A percentile compares a stretch with the other conserved stretches of the same genome.
Conservation (phyloP, 108 stramenopile genomes). For the Pseudonitzschia multistriata region DNA sequence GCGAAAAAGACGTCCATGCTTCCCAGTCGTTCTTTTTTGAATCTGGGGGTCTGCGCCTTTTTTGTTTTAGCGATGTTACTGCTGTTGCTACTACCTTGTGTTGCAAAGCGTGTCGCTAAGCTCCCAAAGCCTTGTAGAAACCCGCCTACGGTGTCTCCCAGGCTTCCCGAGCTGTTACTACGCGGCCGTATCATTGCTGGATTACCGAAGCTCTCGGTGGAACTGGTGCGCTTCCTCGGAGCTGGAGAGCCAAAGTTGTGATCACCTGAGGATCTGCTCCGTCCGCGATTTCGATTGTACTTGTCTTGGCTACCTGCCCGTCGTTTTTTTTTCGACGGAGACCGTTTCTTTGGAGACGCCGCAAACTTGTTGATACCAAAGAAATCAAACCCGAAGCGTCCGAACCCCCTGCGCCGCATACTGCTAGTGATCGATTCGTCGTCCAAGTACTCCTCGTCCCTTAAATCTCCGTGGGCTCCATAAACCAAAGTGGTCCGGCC, state of each 20-base stretch:
- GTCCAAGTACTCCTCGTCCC: constrained; percentile 3
- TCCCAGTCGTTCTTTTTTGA: constrained; percentile 27
- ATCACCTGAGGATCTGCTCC: neutral
- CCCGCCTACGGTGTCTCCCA: neutral
- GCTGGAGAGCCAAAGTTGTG: neutral
- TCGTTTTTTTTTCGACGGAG: neutral
- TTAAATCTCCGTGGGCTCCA: neutral
- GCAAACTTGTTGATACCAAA: constrained; percentile 11
- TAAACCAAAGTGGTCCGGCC: neutral
- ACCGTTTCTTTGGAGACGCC: neutral
- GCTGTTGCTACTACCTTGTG: no score
- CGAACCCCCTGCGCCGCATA: neutral
- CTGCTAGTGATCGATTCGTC: neutral
- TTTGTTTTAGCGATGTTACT: no score
- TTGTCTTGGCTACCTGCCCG: no score
- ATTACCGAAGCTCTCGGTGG: constrained; percentile 4
- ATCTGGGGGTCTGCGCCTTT: neutral
- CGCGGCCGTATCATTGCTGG: neutral
- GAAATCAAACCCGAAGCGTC: constrained; percentile 19
- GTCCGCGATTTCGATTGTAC: neutral
- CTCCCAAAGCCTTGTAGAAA: neutral
- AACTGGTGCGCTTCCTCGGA: neutral
- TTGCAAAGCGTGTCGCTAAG: no score
- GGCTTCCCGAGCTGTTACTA: neutral
- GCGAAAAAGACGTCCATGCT: constrained; percentile 34